Evolutionary conservation across 768 basidiomycete species (phyloP).

Genomic region (Boletus barrowsii): DNA sequence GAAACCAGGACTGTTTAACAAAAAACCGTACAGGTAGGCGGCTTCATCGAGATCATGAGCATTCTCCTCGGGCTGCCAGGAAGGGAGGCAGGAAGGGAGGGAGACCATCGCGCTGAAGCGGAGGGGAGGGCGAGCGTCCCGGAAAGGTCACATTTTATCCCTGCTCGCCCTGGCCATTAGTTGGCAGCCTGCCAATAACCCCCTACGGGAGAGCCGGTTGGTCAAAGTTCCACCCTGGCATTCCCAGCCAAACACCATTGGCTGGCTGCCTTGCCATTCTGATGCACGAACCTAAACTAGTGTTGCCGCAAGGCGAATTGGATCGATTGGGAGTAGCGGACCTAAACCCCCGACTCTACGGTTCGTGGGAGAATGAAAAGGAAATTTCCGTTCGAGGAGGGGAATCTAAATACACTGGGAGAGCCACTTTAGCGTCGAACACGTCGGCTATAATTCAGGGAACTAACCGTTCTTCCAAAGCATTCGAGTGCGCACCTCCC

Average conservation of each 20-base stretch:
- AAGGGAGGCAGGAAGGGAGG: rapidly evolving
- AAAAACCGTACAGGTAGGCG: not conserved
- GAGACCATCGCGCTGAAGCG: not conserved
- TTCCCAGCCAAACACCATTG: conserved; percentile 1
- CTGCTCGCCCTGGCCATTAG: not conserved
- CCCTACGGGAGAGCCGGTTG: not conserved
- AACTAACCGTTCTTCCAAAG: conserved; percentile 1
- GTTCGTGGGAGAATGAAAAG: conserved; percentile 10
- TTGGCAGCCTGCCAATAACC: conserved; percentile 10
- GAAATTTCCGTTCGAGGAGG: not conserved
- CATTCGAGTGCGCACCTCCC: not conserved
- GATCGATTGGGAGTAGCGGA: no score
- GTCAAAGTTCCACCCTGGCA: not conserved
- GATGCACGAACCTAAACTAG: not conserved
- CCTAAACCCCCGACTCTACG: not conserved
- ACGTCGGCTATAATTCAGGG: not conserved
- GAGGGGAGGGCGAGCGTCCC: not conserved
- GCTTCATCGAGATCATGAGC: not conserved
- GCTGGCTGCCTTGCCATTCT: not conserved
- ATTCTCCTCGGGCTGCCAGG: not conserved
- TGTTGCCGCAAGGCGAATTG: no score
- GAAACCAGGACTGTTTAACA: not conserved
- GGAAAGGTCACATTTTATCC: not conserved
- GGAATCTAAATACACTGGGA: not conserved
- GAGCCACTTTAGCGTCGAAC: not conserved